Evolutionary conservation across 129 eudicot species (phyloP).

Genomic region (Centaurea solstitialis): DNA sequence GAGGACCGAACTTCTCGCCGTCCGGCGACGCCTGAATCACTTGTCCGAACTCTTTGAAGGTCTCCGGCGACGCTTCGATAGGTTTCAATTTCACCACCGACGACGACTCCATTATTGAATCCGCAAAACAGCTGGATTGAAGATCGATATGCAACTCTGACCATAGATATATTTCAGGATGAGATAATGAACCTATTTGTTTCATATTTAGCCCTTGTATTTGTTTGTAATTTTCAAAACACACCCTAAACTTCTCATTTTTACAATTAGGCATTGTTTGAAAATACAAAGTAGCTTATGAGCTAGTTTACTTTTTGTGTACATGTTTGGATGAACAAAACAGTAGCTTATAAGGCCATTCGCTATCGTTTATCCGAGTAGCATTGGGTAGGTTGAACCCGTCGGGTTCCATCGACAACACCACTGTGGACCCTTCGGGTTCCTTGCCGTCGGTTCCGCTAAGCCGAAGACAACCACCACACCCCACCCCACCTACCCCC

Average conservation of each 20-base stretch:
- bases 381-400: no score
- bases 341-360: no score
- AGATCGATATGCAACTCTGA: neutral
- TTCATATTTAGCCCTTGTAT: neutral
- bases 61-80: slow-evolving; percentile 76
- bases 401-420: no score
- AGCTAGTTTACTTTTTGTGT: no score
- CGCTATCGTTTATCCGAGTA: no score
- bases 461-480: no score
- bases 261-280: no score
- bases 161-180: neutral
- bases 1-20: slow-evolving; percentile 76
- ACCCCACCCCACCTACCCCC: no score
- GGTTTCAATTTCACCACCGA: slow-evolving; percentile 53
- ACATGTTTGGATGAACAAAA: no score
- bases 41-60: slow-evolving; percentile 79
- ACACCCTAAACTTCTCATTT: neutral
- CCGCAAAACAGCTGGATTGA: neutral
- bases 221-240: neutral
- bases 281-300: no score
- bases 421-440: no score
- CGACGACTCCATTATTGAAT: slow-evolving; percentile 29
- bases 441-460: no score
- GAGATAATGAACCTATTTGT: neutral
- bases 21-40: slow-evolving; percentile 72